Evolutionary conservation across 2,329 filamentous ascomycete species (phyloP).

Genomic region (Nemania sp.): DNA sequence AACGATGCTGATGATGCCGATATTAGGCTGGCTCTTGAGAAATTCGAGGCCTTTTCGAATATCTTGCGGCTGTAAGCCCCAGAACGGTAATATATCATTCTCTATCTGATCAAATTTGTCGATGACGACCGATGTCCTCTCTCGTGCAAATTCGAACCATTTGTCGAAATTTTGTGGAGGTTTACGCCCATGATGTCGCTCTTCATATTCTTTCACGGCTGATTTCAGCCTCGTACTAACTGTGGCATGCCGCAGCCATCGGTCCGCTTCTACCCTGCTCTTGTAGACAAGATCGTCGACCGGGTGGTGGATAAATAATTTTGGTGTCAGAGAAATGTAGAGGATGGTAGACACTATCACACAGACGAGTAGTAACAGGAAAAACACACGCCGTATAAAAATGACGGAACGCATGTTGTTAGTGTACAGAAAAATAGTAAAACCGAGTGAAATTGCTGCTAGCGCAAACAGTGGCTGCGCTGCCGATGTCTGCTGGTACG

Average conservation of each 20-base stretch:
- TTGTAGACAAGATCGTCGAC: conserved; percentile 55
- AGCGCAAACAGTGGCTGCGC: conserved; percentile 44
- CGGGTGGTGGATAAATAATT: conserved; percentile 45
- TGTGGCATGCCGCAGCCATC: conserved; percentile 53
- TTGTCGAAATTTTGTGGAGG: conserved; percentile 82
- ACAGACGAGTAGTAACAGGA: conserved; percentile 45
- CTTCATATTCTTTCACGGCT: conserved; percentile 54
- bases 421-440: conserved; percentile 48
- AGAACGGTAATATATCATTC: conserved; percentile 74
- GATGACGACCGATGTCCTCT: conserved; percentile 69
- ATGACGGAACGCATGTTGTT: conserved; percentile 49
- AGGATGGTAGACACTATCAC: conserved; percentile 45
- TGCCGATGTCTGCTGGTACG: conserved; percentile 50
- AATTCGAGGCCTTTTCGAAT: conserved; percentile 62
- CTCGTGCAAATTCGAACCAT: conserved; percentile 79
- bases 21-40: conserved; percentile 46
- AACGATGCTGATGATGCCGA: conserved; percentile 60
- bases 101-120: conserved; percentile 84
- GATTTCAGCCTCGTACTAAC: conserved; percentile 51
- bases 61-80: conserved; percentile 68
- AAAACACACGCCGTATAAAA: conserved; percentile 46
- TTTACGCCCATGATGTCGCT: conserved; percentile 62
- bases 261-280: conserved; percentile 50
- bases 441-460: conserved; percentile 45
- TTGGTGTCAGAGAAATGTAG: conserved; percentile 41